phyloP scores from a whole-genome alignment of 768 basidiomycete species.

The Suillus paluster region DNA sequence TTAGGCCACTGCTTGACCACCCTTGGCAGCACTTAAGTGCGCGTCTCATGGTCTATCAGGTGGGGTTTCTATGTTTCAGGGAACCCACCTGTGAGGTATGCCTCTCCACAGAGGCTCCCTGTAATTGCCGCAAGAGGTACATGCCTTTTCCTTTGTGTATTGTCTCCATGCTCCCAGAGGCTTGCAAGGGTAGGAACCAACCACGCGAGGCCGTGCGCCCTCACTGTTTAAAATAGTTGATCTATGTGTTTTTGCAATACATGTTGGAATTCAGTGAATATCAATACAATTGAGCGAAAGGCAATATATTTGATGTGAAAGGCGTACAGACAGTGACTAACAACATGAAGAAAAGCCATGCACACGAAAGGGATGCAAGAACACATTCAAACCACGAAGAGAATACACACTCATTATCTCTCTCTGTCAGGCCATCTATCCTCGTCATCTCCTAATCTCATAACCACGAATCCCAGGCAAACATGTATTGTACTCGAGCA shows the following conservation, averaged over 20 bases:
- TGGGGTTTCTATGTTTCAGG: not conserved
- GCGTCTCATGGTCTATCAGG: not conserved
- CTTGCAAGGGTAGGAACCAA: not conserved
- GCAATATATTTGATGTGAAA: not conserved
- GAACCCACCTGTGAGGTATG: constrained; percentile 1
- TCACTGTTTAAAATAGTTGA: not conserved
- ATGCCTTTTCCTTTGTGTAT: not conserved
- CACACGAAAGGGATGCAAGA: not conserved
- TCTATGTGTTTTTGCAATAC: not conserved
- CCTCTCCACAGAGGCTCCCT: not conserved
- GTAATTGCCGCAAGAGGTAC: not conserved
- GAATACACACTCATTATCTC: not conserved
- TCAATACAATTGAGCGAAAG: not conserved
- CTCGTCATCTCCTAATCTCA: not conserved
- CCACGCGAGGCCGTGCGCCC: not conserved
- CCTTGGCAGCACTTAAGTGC: no score
- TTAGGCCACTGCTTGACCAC: no score
- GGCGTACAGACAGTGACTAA: not conserved
- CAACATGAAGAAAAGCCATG: not conserved
- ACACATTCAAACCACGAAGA: not conserved
- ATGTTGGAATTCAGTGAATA: not conserved
- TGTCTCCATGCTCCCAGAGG: not conserved
- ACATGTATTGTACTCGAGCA: not conserved
- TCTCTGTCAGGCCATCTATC: not conserved
- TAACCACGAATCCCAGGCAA: not conserved